Evolutionary conservation across 2,329 filamentous ascomycete genomes (phyloP).

Genomic region (Chaetomium sp.): DNA sequence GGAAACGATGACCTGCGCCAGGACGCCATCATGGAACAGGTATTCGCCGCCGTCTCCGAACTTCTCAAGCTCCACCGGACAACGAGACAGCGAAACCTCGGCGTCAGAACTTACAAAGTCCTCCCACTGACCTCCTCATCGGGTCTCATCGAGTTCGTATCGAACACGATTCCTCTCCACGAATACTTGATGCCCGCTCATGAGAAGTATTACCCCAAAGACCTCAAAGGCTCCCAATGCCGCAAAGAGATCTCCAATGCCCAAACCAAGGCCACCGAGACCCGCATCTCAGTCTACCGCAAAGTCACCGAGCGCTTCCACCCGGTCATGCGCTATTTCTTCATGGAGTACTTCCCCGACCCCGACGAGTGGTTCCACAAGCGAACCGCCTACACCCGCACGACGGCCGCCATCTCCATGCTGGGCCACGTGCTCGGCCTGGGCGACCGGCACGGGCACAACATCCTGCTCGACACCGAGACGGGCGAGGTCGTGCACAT

Average conservation of each 20-base stretch:
- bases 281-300: conserved; percentile 73
- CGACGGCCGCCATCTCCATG: conserved; percentile 92
- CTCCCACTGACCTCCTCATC: conserved; percentile 81
- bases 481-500: conserved; percentile 96
- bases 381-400: conserved; percentile 87
- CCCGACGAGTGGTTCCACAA: conserved; percentile 95
- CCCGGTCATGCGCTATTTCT: conserved; percentile 95
- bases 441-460: conserved; percentile 93
- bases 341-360: conserved; percentile 90
- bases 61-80: conserved; percentile 82
- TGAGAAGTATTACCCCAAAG: conserved; percentile 79
- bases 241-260: conserved; percentile 77
- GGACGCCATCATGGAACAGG: conserved; percentile 98
- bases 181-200: conserved; percentile 93
- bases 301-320: conserved; percentile 80
- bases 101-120: conserved; percentile 96
- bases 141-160: conserved; percentile 96
- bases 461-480: conserved; percentile 87
- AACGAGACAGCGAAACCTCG: conserved; percentile 84
- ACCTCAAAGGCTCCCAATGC: conserved; percentile 74
- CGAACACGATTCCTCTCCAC: conserved; percentile 87
- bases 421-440: conserved; percentile 90
- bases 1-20: conserved; percentile 95
- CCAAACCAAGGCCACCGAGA: conserved; percentile 68
- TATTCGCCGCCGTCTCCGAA: conserved; percentile 93